Base-by-base conservation (phyloP, 2,329 filamentous ascomycete genomes). In the Mollisia scopiformis region DNA sequence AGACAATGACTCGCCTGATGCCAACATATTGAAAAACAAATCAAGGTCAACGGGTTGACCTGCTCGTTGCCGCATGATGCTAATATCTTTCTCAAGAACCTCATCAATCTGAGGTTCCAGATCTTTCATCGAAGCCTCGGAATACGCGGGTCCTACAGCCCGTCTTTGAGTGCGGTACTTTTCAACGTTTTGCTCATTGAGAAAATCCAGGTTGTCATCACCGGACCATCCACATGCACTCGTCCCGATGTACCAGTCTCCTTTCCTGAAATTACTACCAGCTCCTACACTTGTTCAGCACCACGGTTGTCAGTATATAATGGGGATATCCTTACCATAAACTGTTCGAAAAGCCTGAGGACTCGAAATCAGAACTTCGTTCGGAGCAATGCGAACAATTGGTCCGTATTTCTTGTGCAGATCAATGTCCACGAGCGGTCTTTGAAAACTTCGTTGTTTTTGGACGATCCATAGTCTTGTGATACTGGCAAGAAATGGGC, bases 321-420 rank as follows among this genome's bases (percentile, higher is more conserved):
- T 28, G 14, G 16, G 23, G 25, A 3, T 33, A 14, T 16, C 14
- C 27, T 14, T 57, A 63, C 63, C 61, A 46, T 66, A 66, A 16
- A 66, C 61, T 2, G 16, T 58, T 35, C 37, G 54, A 23, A 62
- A 58, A 19, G 62, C 55, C 7, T 57, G 74, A 2, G 80, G 80
- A 2, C 78, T 80, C 0, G 78, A 69, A 30, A 83, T 69, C 0
- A 80, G 80, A 3, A 83, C 74, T 68, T 83, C 80, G 65, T 80
- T 73, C 5, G 80, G 80, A 1, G 76, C 78, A 46, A 82, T 79
- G n/a, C 81, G 78, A 55, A 83, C 79, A 5, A 83, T 68, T 14
- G 78, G 78, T 1, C 80, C 80, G 65, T 82, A 81, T 64, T 74
- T 75, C 23, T 69, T 66, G 70, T 82, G 80, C 3, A 83, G 72